phyloP scores from a whole-genome alignment of 1,139 yeast genomes.

The Blastobotrys proliferans region DNA sequence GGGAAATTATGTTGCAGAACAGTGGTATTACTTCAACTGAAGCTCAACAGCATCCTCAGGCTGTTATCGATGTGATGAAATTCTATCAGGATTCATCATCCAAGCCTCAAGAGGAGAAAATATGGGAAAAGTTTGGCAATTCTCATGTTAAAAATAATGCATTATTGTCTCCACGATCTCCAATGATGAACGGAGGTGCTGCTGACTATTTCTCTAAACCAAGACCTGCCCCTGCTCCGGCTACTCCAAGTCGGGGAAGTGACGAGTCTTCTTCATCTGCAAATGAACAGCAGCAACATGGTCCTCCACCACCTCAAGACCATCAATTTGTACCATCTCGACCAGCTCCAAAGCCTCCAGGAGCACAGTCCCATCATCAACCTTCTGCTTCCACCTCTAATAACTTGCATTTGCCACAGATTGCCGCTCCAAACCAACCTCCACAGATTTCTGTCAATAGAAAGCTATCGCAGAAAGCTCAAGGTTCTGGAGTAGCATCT shows the following conservation, averaged over 20 bases:
- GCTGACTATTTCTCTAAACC: conserved; percentile 25
- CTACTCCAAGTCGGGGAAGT: conserved; percentile 13
- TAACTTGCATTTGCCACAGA: neutral
- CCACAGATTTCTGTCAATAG: neutral
- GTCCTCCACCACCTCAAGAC: conserved; percentile 3
- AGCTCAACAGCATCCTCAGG: conserved; percentile 89
- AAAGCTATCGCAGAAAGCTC: neutral
- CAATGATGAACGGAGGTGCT: conserved; percentile 15
- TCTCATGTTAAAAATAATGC: conserved; percentile 18
- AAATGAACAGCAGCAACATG: neutral
- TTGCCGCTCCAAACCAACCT: neutral
- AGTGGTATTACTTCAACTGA: conserved; percentile 83
- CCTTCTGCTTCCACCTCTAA: too few species aligned
- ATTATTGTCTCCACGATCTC: conserved; percentile 19
- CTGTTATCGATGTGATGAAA: conserved; percentile 88
- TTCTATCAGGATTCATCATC: conserved; percentile 72
- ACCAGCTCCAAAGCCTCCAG: conserved; percentile 31
- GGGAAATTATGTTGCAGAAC: conserved; percentile 80
- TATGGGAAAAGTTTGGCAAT: conserved; percentile 68
- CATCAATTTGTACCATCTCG: conserved; percentile 25
- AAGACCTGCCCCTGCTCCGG: conserved; percentile 33
- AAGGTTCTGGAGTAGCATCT: conserved; percentile 3
- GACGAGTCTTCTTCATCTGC: neutral
- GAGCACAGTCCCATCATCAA: neutral
- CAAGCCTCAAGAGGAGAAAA: conserved; percentile 58